Conservation (phyloP, 192 early-diverging fungal genomes). For the Oehlia diaphana region DNA sequence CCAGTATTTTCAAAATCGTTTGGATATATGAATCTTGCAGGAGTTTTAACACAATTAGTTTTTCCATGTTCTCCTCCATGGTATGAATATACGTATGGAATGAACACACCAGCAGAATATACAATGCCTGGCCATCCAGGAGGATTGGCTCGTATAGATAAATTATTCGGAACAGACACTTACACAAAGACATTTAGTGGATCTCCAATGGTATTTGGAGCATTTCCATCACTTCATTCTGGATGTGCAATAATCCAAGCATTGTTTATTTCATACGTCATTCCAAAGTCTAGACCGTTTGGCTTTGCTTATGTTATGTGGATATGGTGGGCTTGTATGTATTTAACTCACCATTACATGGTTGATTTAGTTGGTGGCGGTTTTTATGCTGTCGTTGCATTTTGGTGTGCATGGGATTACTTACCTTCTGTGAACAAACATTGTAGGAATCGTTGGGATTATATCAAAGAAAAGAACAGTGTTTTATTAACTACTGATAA, state of each 20-base stretch:
- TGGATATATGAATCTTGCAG: constrained; percentile 68
- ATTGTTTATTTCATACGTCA: constrained; percentile 54
- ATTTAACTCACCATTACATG: constrained; percentile 74
- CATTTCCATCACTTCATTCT: constrained; percentile 74
- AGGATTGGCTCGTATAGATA: constrained; percentile 68
- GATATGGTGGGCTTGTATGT: constrained; percentile 84
- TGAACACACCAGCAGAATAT: constrained; percentile 60
- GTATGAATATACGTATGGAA: constrained; percentile 68
- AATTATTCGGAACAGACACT: constrained; percentile 60
- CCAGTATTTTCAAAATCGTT: constrained; percentile 59
- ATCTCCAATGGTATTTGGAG: constrained; percentile 75
- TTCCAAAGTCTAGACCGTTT: constrained; percentile 47
- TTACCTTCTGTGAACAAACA: constrained; percentile 39
- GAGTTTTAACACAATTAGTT: constrained; percentile 66
- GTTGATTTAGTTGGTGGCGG: constrained; percentile 68
- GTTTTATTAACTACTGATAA: neutral
- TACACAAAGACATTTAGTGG: constrained; percentile 64
- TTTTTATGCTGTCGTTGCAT: constrained; percentile 62
- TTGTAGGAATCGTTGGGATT: neutral
- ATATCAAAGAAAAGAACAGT: neutral
- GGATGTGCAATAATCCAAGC: constrained; percentile 66
- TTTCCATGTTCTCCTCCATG: constrained; percentile 73
- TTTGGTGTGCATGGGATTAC: constrained; percentile 47
- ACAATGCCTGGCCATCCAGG: constrained; percentile 67
- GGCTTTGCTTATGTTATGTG: constrained; percentile 59